Conservation (phyloP, 2,329 filamentous ascomycete genomes). For the Fusarium verrucosum region DNA sequence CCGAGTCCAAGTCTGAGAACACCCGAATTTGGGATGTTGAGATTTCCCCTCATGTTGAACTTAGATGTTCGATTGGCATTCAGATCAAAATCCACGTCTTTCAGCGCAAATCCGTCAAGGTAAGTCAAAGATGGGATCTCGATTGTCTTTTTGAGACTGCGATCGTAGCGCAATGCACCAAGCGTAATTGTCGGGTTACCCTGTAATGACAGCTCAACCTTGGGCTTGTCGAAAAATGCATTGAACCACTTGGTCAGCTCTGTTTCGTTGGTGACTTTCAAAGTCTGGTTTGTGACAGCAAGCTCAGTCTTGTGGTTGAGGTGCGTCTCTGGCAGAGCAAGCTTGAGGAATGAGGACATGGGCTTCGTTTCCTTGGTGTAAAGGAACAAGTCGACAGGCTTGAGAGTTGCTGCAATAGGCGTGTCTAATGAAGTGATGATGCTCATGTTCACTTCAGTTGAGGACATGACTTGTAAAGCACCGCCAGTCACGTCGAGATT, state of each 20-base stretch:
- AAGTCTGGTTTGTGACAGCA: conserved; percentile 47
- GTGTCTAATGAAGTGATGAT: conserved; percentile 51
- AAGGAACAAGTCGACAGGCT: conserved; percentile 52
- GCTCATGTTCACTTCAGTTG: conserved; percentile 48
- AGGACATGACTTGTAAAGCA: conserved; percentile 47
- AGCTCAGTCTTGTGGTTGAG: conserved; percentile 52
- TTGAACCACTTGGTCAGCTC: conserved; percentile 54
- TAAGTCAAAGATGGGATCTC: conserved; percentile 52
- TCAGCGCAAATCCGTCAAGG: conserved; percentile 52
- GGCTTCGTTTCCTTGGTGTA: conserved; percentile 52
- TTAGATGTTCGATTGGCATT: conserved; percentile 50
- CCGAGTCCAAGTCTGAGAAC: conserved; percentile 56
- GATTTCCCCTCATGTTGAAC: conserved; percentile 54
- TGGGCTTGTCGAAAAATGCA: conserved; percentile 51
- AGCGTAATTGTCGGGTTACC: conserved; percentile 52
- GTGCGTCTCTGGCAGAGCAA: conserved; percentile 46
- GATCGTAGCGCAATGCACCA: conserved; percentile 50
- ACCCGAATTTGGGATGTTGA: conserved; percentile 58
- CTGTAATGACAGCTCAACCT: conserved; percentile 50
- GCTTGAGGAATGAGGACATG: conserved; percentile 34
- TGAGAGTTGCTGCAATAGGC: conserved; percentile 50
- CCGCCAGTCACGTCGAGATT: conserved; percentile 52
- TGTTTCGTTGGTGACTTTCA: conserved; percentile 50
- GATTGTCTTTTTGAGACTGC: conserved; percentile 55
- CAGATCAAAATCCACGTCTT: conserved; percentile 52